Conservation (phyloP, 106 monocot genomes). For the Dendrobium officinale region DNA sequence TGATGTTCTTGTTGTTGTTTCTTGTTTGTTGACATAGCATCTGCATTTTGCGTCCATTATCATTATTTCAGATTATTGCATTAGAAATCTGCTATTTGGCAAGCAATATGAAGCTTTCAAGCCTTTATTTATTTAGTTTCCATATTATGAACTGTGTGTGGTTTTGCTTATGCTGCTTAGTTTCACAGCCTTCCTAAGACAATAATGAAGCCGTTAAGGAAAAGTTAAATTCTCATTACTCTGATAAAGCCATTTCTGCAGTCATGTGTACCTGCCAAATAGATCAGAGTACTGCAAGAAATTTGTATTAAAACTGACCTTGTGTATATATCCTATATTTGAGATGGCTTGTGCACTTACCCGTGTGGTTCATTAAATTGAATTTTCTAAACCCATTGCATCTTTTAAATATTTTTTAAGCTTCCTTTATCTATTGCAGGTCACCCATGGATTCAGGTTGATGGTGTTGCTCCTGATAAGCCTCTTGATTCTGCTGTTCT, state of each 20-base stretch:
- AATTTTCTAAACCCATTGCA: neutral
- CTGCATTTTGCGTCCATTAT: neutral
- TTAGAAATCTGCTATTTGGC: neutral
- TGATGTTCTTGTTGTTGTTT: neutral
- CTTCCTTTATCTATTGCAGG: slow-evolving; percentile 10
- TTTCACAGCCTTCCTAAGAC: neutral
- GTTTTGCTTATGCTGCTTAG: neutral
- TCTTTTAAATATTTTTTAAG: neutral
- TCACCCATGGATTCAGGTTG: slow-evolving; percentile 30
- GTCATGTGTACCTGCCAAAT: neutral
- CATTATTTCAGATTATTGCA: neutral
- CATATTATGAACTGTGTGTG: neutral
- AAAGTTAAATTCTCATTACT: neutral
- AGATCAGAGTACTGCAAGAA: neutral
- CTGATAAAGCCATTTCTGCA: neutral
- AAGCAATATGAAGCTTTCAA: neutral
- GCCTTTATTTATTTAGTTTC: neutral
- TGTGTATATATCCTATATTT: neutral
- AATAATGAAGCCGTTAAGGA: neutral
- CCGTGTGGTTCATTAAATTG: neutral
- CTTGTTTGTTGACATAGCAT: neutral
- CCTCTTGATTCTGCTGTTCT: slow-evolving; percentile 33
- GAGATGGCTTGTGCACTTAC: neutral
- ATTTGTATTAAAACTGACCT: neutral
- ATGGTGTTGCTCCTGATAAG: slow-evolving; percentile 25